A percentile compares a stretch with the other conserved stretches of the same genome.
phyloP scores from a whole-genome alignment of 768 basidiomycete species.

The Termitomyces sp. region DNA sequence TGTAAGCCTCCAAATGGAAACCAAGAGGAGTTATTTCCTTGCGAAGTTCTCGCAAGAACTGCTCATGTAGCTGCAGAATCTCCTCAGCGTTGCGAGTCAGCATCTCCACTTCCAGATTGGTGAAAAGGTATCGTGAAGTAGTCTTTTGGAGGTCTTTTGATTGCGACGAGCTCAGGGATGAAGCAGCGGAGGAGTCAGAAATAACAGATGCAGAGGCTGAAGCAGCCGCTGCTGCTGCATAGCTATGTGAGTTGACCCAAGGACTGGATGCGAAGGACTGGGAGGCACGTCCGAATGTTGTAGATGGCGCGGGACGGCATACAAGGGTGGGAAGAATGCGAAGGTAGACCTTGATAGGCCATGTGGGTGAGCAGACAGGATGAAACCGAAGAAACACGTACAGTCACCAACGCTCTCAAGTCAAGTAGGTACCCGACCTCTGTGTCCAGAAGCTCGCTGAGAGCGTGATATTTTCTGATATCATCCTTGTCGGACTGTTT shows the following conservation, averaged over 20 bases:
- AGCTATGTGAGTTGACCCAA: conserved; percentile 41
- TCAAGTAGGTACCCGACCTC: conserved; percentile 83
- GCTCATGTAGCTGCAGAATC: conserved; percentile 65
- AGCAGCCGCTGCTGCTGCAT: conserved; percentile 27
- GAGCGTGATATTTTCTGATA: conserved; percentile 61
- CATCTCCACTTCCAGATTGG: conserved; percentile 51
- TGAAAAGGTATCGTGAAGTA: conserved; percentile 48
- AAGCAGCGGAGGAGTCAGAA: conserved; percentile 19
- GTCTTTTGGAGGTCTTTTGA: conserved; percentile 26
- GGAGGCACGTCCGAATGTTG: conserved; percentile 36
- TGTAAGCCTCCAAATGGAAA: conserved; percentile 32
- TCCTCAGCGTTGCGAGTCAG: conserved; percentile 68
- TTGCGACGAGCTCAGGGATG: conserved; percentile 15
- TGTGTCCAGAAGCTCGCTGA: conserved; percentile 81
- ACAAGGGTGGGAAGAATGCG: conserved; percentile 50
- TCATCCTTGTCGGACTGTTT: conserved; percentile 37
- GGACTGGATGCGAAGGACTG: conserved; percentile 42
- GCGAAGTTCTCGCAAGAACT: conserved; percentile 55
- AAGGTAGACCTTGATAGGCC: conserved; percentile 55
- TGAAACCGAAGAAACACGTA: conserved; percentile 29
- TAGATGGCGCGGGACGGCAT: conserved; percentile 33
- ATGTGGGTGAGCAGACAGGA: neutral
- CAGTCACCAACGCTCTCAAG: conserved; percentile 72
- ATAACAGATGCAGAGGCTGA: conserved; percentile 21
- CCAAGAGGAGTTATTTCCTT: conserved; percentile 49